Base-by-base conservation (phyloP, 345 rosid genomes). In the Schrenkiella parvula region DNA sequence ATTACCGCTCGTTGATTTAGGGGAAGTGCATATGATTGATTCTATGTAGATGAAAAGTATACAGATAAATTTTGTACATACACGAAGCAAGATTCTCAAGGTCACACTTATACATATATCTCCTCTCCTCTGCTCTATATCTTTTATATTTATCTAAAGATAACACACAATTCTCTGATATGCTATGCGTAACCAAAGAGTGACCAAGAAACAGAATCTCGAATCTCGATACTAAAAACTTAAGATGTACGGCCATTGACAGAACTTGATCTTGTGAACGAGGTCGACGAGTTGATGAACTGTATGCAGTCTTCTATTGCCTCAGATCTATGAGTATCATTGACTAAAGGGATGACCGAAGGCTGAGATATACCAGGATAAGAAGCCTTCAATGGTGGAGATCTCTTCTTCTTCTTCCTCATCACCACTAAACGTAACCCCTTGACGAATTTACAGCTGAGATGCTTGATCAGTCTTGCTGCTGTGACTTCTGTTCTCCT, bases 281-380 rank as follows among this genome's bases (percentile, higher is more conserved):
- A 75, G 41, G 91, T 52, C 0, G 95, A 84, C 1, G 89, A 79
- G 78, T 92, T 85, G 41, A 92, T 88, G 80, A 89, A 92, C 70
- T 88, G 79, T 43, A 92, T 92, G 80, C 98, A 92, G 68, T 88
- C 96, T 31, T 90, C 83, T 26, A 92, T 87, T 4, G 92, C 89
- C 61, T 87, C 87, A 64, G 71, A 81, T 76, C 89, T 84, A n/a
- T 81, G 80, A 21, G 82, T 63, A 75, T 92, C 95, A 42, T 34
- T 48, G 1, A 21, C 19, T 19, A 80, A 48, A 22, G 85, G 67
- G 37, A 84, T 75, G 41, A 72, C 77, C 14, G 63, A 73, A 19
- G 83, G 66, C 46, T 72, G 80, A 59, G 84, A 70, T 82, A 73
- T 80, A 47, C 79, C 76, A 1, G 86, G 74, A 14, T 85, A 82